These are phyloP conservation scores for Pyronema domesticum DNA, from an alignment of 495 filamentous ascomycete genomes.

Conservation along the genomic window DNA sequence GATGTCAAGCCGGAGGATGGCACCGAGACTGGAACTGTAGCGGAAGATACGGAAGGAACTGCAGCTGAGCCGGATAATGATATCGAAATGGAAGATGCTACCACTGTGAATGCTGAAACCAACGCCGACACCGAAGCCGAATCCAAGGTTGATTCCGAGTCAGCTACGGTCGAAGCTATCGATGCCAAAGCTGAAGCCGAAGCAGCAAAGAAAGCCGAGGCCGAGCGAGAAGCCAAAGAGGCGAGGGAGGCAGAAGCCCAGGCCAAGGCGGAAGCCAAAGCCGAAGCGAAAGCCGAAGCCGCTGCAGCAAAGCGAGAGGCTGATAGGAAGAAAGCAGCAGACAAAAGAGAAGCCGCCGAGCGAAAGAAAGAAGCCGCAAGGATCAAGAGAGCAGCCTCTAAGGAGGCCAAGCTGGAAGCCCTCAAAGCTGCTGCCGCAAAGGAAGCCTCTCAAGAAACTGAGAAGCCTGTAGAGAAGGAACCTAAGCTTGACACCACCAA, in stretches of 20 bases:
- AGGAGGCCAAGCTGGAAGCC: constrained; percentile 25
- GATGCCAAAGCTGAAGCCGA: background rate
- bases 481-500: too few species aligned
- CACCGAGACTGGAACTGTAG: background rate
- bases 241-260: background rate
- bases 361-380: constrained; percentile 11
- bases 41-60: constrained; percentile 8
- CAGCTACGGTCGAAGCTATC: background rate
- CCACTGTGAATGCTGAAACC: background rate
- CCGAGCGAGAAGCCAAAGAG: background rate
- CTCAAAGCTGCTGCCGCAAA: constrained; percentile 32
- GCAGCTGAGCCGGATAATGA: constrained; percentile 6
- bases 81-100: constrained; percentile 2
- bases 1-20: too few species aligned
- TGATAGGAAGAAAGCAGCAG: constrained; percentile 14
- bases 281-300: constrained; percentile 5
- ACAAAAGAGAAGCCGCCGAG: constrained; percentile 12
- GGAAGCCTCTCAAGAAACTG: background rate
- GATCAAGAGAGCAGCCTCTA: constrained; percentile 35
- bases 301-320: constrained; percentile 6
- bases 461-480: too few species aligned
- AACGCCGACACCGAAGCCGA: background rate
- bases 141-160: background rate
- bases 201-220: background rate
- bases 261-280: background rate